phyloP scores from a whole-genome alignment of 1,284 basidiomycete genomes.

The Sparassis latifolia region DNA sequence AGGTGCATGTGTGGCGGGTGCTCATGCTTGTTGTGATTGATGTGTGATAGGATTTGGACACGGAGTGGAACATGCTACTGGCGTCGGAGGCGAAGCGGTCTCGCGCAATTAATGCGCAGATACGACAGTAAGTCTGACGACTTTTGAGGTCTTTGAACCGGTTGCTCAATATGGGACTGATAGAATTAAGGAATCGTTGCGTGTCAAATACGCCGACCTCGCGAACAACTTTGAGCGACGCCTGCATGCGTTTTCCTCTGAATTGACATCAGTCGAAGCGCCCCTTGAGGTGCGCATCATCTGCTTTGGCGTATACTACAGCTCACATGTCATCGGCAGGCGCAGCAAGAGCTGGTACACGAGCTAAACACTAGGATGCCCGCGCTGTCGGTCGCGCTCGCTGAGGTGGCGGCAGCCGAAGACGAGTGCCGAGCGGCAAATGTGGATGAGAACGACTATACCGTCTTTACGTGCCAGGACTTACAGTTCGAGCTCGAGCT shows the following conservation, averaged over 20 bases:
- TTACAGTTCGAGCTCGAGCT: slow-evolving; percentile 87
- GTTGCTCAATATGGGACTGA: neutral
- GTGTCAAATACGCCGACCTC: slow-evolving; percentile 77
- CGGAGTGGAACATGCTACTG: slow-evolving; percentile 72
- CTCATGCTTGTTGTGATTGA: neutral
- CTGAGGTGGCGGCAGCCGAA: slow-evolving; percentile 56
- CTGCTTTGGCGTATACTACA: neutral
- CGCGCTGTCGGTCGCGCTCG: slow-evolving; percentile 50
- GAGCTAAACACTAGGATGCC: slow-evolving; percentile 62
- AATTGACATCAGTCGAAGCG: slow-evolving; percentile 74
- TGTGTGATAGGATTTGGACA: slow-evolving; percentile 63
- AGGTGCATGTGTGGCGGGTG: neutral
- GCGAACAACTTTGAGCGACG: slow-evolving; percentile 82
- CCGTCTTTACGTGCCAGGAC: slow-evolving; percentile 87
- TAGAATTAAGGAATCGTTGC: slow-evolving; percentile 86
- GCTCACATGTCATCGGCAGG: slow-evolving; percentile 24
- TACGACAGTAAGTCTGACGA: slow-evolving; percentile 66
- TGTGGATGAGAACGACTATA: slow-evolving; percentile 96
- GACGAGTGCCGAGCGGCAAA: slow-evolving; percentile 83
- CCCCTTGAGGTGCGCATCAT: slow-evolving; percentile 58
- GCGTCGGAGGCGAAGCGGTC: slow-evolving; percentile 74
- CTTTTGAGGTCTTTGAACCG: neutral
- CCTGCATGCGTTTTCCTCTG: slow-evolving; percentile 66
- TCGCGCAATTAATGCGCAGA: slow-evolving; percentile 84
- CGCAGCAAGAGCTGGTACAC: slow-evolving; percentile 46